These are phyloP conservation scores for Musa itinerans DNA, from an alignment of 176 grass and related monocot genomes.

Conservation along the genomic window DNA sequence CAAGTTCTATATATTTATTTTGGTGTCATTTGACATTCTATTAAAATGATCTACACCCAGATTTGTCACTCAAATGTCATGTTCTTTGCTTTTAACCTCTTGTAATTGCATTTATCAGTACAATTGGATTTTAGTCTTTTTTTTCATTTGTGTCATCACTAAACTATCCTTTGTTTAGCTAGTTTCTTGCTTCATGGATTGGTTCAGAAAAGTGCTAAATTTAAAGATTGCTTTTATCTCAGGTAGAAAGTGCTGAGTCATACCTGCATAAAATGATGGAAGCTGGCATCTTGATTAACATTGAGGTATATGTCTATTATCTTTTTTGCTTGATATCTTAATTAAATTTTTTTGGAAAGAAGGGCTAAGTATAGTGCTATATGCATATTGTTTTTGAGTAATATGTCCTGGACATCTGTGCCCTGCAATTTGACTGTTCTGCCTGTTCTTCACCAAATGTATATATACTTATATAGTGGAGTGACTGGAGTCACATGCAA, in stretches of 20 bases:
- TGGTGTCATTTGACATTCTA: background rate
- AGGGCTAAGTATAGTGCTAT: too few relatives aligned
- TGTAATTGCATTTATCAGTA: background rate
- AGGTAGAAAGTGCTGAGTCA: constrained; percentile 83
- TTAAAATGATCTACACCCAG: background rate
- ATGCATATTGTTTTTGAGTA: background rate
- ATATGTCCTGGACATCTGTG: background rate
- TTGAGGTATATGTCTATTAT: constrained; percentile 35
- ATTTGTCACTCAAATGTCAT: background rate
- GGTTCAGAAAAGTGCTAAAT: background rate
- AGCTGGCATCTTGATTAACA: constrained; percentile 75
- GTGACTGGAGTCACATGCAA: too few relatives aligned
- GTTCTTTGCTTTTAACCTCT: background rate
- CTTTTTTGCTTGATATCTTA: background rate
- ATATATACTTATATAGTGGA: too few relatives aligned
- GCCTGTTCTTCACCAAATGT: too few relatives aligned
- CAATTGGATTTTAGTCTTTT: background rate
- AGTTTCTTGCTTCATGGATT: background rate
- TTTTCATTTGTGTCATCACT: background rate
- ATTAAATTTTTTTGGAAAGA: background rate
- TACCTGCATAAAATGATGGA: constrained; percentile 56
- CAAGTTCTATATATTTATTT: too few relatives aligned
- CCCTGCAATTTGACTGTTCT: too few relatives aligned
- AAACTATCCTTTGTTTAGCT: background rate
- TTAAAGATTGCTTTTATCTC: constrained; percentile 8